Base-by-base conservation (phyloP, 176 grass and related monocot species). In the Secale cereale region DNA sequence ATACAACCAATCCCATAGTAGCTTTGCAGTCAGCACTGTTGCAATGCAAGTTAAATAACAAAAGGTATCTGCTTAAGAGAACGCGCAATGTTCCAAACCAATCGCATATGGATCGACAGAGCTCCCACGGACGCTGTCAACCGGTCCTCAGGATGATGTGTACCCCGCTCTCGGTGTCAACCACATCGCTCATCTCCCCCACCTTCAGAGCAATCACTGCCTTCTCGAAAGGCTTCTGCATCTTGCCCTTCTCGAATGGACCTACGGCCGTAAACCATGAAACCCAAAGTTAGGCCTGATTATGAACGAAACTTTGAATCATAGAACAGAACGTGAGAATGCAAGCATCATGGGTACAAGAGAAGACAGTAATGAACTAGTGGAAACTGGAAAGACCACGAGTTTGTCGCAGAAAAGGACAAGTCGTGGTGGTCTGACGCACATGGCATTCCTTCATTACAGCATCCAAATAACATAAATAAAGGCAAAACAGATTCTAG, bases 211-310 rank as follows among this genome's bases (percentile, higher is more conserved):
- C 89, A 79, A 91, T 84, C 8, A 88, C 48, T 56, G 88, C 91
- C 74, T 94, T 94, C 85, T 98, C 97, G 63, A 98, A 95, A 82
- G 91, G 32, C 75, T 95, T 95, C 61, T 98, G 93, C 97, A 98
- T 98, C 86, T 91, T 91, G 28, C 97, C 91, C 41, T 84, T 89
- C 29, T 90, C 91, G 81, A 98, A 98, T 70, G 82, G 28, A 86
- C 96, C 96, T 98, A 84, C 74, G 48, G 23, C 28, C 76, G 72
- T 90, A 87, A 43, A 36, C 14, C 6, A 5, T 46, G 23, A 61
- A 61, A 14, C 26, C 60, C 50, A 52, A 79, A 64, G 39, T 57
- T 15, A 10, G 7, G 19, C 33, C 46, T 45, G 20, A 16, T 13
- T 8, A 5, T 36, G 6, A 23, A 48, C 1, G 25, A 50, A 59